Conservation (phyloP, 495 filamentous ascomycete species). For the Neurospora sp. region DNA sequence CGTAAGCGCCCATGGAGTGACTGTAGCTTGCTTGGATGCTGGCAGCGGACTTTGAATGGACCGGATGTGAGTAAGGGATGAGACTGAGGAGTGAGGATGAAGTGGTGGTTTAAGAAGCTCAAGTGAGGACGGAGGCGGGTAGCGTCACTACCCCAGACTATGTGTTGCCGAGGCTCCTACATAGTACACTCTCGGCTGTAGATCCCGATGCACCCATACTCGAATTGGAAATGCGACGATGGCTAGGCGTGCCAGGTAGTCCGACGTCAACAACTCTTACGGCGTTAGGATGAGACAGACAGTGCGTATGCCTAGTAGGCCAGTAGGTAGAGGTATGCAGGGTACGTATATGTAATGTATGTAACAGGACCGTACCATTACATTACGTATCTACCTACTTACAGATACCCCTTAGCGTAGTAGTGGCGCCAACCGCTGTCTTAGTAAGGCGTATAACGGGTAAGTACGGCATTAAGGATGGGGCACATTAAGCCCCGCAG, state of each 20-base stretch:
- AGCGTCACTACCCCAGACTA: neutral
- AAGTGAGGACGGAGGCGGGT: neutral
- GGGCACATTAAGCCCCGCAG: neutral
- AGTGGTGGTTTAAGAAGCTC: neutral
- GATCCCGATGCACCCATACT: neutral
- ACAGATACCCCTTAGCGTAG: neutral
- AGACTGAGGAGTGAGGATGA: neutral
- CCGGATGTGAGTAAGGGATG: neutral
- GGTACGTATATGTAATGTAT: neutral
- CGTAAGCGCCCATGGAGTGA: constrained; percentile 22
- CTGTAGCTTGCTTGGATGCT: neutral
- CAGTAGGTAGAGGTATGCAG: neutral
- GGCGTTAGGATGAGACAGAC: neutral
- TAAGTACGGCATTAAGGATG: neutral
- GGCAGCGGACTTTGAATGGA: neutral
- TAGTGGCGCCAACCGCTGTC: neutral
- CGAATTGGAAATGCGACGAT: neutral
- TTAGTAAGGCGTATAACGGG: neutral
- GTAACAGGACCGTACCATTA: neutral
- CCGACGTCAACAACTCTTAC: neutral
- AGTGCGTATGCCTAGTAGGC: neutral
- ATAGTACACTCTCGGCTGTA: neutral
- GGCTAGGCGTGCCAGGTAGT: neutral
- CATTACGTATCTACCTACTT: neutral
- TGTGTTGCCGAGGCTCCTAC: neutral